Percentiles rank a stretch among this genome's conserved stretches.
These are phyloP conservation scores for Lecanosticta acicola DNA, from an alignment of 2,329 filamentous ascomycete species.

Conservation along the genomic window DNA sequence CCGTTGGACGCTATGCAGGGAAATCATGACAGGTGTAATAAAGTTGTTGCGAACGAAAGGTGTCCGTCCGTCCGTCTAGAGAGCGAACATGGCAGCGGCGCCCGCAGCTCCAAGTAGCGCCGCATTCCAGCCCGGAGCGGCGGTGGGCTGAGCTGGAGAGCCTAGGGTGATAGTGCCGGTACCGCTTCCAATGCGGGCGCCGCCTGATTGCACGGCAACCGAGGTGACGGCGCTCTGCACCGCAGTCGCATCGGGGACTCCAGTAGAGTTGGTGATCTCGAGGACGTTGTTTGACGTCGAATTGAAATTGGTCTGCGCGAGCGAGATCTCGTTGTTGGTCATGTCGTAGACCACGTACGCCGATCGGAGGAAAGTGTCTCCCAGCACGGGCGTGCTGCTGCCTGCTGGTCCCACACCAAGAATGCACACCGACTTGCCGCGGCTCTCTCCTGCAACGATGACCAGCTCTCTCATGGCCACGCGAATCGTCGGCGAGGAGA, in stretches of 20 bases:
- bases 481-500: constrained; percentile 50
- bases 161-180: constrained; percentile 14
- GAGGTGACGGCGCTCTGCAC: constrained; percentile 48
- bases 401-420: constrained; percentile 49
- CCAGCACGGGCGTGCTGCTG: constrained; percentile 47
- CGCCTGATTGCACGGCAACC: constrained; percentile 39
- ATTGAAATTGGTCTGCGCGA: constrained; percentile 59
- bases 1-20: background rate
- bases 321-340: constrained; percentile 53
- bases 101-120: constrained; percentile 26
- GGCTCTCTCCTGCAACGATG: constrained; percentile 43
- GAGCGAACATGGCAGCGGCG: constrained; percentile 33
- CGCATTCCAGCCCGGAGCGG: constrained; percentile 22
- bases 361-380: constrained; percentile 58
- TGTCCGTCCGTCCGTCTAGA: constrained; percentile 7
- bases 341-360: constrained; percentile 61
- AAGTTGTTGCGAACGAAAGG: too few species aligned
- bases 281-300: constrained; percentile 46
- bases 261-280: constrained; percentile 49
- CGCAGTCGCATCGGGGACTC: constrained; percentile 50
- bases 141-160: constrained; percentile 22
- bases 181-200: constrained; percentile 35
- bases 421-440: constrained; percentile 42
- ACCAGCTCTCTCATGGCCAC: constrained; percentile 54
- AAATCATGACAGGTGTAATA: background rate